These are phyloP conservation scores for Fomitopsis schrenkii DNA, from an alignment of 1,284 basidiomycete species.

Conservation along the genomic window DNA sequence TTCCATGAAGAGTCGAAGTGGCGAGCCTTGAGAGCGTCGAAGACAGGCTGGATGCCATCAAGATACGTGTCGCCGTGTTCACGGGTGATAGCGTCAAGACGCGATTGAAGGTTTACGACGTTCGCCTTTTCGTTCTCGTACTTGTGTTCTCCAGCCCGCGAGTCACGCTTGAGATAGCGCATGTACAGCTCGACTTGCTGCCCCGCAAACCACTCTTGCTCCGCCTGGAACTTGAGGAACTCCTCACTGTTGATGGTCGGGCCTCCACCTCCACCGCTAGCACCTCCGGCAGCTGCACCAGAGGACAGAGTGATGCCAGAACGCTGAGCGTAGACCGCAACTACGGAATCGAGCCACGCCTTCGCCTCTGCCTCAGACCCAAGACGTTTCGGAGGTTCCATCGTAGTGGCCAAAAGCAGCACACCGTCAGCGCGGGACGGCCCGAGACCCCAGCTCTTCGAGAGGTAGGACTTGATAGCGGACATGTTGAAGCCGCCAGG, in stretches of 20 bases:
- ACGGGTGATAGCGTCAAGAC: slow-evolving; percentile 82
- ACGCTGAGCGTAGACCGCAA: slow-evolving; percentile 81
- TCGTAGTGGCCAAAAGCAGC: slow-evolving; percentile 86
- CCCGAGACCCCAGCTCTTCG: slow-evolving; percentile 93
- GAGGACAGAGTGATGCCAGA: slow-evolving; percentile 82
- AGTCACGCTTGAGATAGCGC: slow-evolving; percentile 93
- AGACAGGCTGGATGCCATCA: slow-evolving; percentile 91
- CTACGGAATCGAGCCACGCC: slow-evolving; percentile 88
- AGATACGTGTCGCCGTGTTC: slow-evolving; percentile 94
- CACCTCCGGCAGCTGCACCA: slow-evolving; percentile 58
- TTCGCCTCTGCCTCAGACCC: slow-evolving; percentile 91
- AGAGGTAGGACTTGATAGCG: slow-evolving; percentile 85
- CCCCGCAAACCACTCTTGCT: slow-evolving; percentile 89
- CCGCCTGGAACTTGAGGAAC: slow-evolving; percentile 93
- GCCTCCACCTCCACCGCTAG: slow-evolving; percentile 63
- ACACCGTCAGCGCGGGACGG: slow-evolving; percentile 86
- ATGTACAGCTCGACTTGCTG: slow-evolving; percentile 96
- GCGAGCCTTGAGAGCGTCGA: slow-evolving; percentile 93
- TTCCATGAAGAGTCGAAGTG: slow-evolving; percentile 99
- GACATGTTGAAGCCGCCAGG: slow-evolving; percentile 98
- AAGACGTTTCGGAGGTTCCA: slow-evolving; percentile 93
- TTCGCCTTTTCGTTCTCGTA: slow-evolving; percentile 84
- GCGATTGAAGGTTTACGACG: slow-evolving; percentile 72
- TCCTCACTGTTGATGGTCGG: slow-evolving; percentile 96
- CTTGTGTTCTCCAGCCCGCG: slow-evolving; percentile 86